phyloP scores from a whole-genome alignment of 495 filamentous ascomycete genomes.

The Emericellopsis terricola region DNA sequence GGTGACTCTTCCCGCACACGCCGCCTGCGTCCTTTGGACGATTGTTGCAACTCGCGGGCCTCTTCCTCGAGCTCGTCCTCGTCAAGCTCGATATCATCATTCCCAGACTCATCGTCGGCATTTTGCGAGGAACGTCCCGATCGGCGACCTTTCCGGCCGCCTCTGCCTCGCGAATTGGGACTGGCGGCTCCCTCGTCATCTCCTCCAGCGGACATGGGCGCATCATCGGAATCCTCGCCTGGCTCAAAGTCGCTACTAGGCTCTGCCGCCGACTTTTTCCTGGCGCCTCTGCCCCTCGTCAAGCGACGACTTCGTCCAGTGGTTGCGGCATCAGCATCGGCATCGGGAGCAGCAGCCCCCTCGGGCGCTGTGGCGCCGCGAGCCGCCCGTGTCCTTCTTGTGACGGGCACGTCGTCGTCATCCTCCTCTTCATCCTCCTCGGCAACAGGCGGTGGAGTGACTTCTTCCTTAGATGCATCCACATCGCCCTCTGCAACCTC shows the following conservation, averaged over 20 bases:
- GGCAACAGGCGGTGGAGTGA: too few species aligned
- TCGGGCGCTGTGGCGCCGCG: slow-evolving; percentile 14
- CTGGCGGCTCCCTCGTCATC: slow-evolving; percentile 23
- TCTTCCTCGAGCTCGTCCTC: slow-evolving; percentile 68
- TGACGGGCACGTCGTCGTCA: slow-evolving; percentile 46
- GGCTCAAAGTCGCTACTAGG: slow-evolving; percentile 85
- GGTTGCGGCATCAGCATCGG: slow-evolving; percentile 18
- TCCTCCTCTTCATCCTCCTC: slow-evolving; percentile 44
- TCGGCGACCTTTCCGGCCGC: slow-evolving; percentile 18
- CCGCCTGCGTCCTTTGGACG: slow-evolving; percentile 26
- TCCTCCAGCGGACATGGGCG: slow-evolving; percentile 18
- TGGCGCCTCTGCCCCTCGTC: slow-evolving; percentile 11
- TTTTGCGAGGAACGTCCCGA: slow-evolving; percentile 15
- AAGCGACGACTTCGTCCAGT: slow-evolving; percentile 20
- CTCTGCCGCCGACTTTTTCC: slow-evolving; percentile 32
- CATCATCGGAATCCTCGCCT: slow-evolving; percentile 40
- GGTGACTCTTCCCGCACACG: slow-evolving; percentile 34
- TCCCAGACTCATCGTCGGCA: slow-evolving; percentile 26
- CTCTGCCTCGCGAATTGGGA: slow-evolving; percentile 19
- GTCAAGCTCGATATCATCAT: slow-evolving; percentile 47
- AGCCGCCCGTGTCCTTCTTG: slow-evolving; percentile 30
- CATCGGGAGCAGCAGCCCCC: slow-evolving; percentile 6
- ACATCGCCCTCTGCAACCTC: slow-evolving; percentile 12
- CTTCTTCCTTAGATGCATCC: too few species aligned
- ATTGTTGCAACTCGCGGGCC: slow-evolving; percentile 42